These are phyloP conservation scores for Salvia miltiorrhiza DNA, from an alignment of 257 asterid genomes.

Conservation along the genomic window DNA sequence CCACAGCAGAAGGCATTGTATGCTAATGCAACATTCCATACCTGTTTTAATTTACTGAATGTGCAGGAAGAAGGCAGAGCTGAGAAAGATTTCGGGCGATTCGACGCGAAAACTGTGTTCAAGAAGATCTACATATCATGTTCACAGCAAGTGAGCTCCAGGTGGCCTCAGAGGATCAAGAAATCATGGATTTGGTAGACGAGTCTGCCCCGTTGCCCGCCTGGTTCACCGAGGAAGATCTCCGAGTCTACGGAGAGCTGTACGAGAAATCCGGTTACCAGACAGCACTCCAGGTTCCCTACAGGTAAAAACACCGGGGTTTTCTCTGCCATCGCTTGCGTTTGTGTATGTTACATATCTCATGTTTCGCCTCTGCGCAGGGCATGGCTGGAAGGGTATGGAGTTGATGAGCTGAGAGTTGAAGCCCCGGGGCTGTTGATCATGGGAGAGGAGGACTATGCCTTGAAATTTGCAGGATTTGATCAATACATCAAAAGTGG, in stretches of 20 bases:
- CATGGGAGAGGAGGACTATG: conserved; percentile 53
- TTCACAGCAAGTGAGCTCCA: conserved; percentile 48
- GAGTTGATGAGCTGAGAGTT: conserved; percentile 29
- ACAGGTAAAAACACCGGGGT: no score
- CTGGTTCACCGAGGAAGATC: conserved; percentile 52
- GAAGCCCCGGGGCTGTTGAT: conserved; percentile 43
- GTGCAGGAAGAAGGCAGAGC: conserved; percentile 58
- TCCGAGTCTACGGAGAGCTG: conserved; percentile 32
- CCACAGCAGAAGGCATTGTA: conserved; percentile 50
- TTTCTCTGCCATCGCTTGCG: no score
- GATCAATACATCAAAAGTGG: conserved; percentile 38
- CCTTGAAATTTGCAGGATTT: conserved; percentile 25
- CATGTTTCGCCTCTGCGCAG: background rate
- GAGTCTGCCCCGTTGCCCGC: conserved; percentile 39
- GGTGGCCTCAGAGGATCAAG: conserved; percentile 38
- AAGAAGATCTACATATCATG: conserved; percentile 47
- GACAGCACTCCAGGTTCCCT: conserved; percentile 47
- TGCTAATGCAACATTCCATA: no score
- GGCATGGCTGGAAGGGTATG: conserved; percentile 24
- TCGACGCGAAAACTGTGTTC: conserved; percentile 43
- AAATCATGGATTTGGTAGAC: conserved; percentile 55
- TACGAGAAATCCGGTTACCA: conserved; percentile 44
- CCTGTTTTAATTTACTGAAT: no score
- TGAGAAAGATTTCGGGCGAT: conserved; percentile 51
- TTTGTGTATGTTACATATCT: no score